These are phyloP conservation scores for Penicillium aurantiogriseum DNA, from an alignment of 2,329 filamentous ascomycete species.

Conservation along the genomic window DNA sequence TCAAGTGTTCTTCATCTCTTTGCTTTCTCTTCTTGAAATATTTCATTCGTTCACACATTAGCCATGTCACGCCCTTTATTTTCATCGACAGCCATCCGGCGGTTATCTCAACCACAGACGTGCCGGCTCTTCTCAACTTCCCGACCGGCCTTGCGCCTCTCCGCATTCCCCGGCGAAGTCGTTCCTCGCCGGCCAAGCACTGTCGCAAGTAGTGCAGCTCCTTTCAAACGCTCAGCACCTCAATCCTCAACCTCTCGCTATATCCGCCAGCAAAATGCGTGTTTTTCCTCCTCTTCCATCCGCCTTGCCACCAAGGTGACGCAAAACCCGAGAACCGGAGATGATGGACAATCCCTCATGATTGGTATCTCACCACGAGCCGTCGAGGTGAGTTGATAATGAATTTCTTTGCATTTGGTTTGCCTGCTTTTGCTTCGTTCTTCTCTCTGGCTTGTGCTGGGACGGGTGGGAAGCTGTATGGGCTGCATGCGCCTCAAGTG, in stretches of 20 bases:
- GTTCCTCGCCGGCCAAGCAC: conserved; percentile 18
- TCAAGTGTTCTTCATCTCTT: conserved; percentile 19
- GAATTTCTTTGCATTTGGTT: neutral
- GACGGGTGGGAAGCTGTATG: neutral
- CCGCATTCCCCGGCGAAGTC: conserved; percentile 30
- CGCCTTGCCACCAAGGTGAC: conserved; percentile 44
- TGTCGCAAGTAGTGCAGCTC: conserved; percentile 1
- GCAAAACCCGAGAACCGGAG: conserved; percentile 72
- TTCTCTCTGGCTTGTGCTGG: neutral
- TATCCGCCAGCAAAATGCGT: conserved; percentile 25
- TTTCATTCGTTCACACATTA: conserved; percentile 2
- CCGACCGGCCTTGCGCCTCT: conserved; percentile 25
- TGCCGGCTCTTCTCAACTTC: conserved; percentile 26
- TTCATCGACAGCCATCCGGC: conserved; percentile 24
- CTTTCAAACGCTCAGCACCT: neutral
- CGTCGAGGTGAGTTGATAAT: conserved; percentile 60
- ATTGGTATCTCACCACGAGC: conserved; percentile 83
- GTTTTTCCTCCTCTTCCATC: conserved; percentile 36
- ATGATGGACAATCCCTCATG: conserved; percentile 78
- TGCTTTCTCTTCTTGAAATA: neutral
- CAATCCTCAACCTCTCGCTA: neutral
- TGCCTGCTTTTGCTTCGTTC: neutral
- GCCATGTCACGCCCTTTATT: conserved; percentile 34
- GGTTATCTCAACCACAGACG: conserved; percentile 22
- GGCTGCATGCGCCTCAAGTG: neutral